Base-by-base conservation (phyloP, 176 grass and related monocot species). In the Elaeis guineensis region DNA sequence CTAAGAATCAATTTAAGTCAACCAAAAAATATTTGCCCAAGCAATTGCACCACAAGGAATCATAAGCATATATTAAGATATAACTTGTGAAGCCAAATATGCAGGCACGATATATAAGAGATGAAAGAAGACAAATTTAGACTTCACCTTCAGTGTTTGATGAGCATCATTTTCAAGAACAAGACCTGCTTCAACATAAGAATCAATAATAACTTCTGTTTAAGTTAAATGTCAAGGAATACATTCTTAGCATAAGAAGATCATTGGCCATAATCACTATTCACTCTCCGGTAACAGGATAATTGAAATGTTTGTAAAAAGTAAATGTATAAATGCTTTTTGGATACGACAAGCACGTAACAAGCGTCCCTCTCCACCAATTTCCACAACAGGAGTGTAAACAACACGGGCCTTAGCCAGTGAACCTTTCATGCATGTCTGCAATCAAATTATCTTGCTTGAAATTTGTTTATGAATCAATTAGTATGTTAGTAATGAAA, bases 351-450 rank as follows among this genome's bases (percentile, higher is more conserved):
- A 91, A 28, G 93, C 87, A 12, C 66, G 78, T 28, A 62, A 58
- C 50, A 97, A 67, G 29, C 87, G 78, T 21, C 78, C 83, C 70
- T 89, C 78, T 59, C 65, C 84, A 71, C 81, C 93, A 78, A 97
- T 63, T 85, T 97, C 92, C 17, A 82, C 66, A 62, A 97, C 84
- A 49, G 93, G 93, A 61, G 76, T 76, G 78, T 97, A 91, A 50
- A 89, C 65, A 21, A 91, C 93, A 25, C 59, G 52, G 6, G 87
- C 93, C 67, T 77, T 97, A 64, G 78, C 87, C 65, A 75, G 84
- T 35, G 81, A 97, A 28, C 87, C 84, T 89, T 75, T 91, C 93
- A 97, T 97, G 81, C 84, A 91, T 55, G 66, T 80, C 87, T 91
- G 78, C 61, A 82, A 74, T 60, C 35, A 55, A 75, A 51, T 21